Percentiles rank a stretch among this genome's conserved stretches.
phyloP scores from a whole-genome alignment of 305 asterid species.

The Striga hermonthica region DNA sequence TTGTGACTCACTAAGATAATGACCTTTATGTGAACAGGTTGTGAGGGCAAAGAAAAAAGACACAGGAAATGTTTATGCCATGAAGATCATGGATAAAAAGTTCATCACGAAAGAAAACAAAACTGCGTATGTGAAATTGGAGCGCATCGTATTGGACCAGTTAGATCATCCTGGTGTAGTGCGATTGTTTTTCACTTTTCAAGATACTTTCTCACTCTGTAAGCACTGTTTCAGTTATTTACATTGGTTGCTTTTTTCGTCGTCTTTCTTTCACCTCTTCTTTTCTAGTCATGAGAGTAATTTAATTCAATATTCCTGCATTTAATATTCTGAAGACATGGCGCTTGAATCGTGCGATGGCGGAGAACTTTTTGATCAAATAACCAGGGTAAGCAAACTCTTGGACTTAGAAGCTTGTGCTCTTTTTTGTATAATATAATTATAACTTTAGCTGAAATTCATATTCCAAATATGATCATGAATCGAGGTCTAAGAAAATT shows the following conservation, averaged over 20 bases:
- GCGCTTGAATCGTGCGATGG: slow-evolving; percentile 99
- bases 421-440: background rate
- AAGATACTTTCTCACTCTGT: slow-evolving; percentile 92
- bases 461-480: background rate
- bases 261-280: background rate
- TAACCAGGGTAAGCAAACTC: slow-evolving; percentile 66
- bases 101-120: slow-evolving; percentile 97
- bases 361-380: slow-evolving; percentile 98
- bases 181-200: slow-evolving; percentile 85
- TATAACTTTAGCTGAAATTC: background rate
- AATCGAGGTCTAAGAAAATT: background rate
- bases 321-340: slow-evolving; percentile 67
- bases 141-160: slow-evolving; percentile 96
- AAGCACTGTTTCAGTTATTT: slow-evolving; percentile 39
- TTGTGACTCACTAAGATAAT: background rate
- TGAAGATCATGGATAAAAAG: slow-evolving; percentile 98
- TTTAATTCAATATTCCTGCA: slow-evolving; percentile 30
- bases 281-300: slow-evolving; percentile 12
- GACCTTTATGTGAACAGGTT: slow-evolving; percentile 49
- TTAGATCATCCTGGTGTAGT: slow-evolving; percentile 96
- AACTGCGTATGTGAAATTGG: slow-evolving; percentile 96
- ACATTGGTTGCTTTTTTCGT: slow-evolving; percentile 5
- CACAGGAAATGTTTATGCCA: slow-evolving; percentile 77
- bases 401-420: slow-evolving; percentile 17
- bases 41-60: slow-evolving; percentile 98